phyloP scores from a whole-genome alignment of 2,329 filamentous ascomycete genomes.

The Aureobasidium subglaciale region DNA sequence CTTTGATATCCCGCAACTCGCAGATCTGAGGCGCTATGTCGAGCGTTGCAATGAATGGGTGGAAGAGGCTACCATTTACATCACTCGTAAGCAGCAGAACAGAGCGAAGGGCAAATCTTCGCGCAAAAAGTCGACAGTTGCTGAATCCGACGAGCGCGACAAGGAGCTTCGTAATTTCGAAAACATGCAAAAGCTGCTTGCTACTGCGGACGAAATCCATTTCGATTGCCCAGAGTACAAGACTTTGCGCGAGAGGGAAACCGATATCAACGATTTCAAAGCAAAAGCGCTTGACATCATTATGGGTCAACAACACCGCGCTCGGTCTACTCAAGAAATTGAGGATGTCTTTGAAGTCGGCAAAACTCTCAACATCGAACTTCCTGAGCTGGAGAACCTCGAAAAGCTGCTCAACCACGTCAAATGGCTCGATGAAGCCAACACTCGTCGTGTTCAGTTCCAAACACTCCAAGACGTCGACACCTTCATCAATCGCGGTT shows the following conservation, averaged over 20 bases:
- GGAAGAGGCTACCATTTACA: slow-evolving; percentile 93
- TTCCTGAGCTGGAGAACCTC: slow-evolving; percentile 77
- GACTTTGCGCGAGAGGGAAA: slow-evolving; percentile 75
- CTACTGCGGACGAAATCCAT: slow-evolving; percentile 75
- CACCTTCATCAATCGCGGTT: slow-evolving; percentile 69
- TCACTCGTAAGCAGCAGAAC: slow-evolving; percentile 94
- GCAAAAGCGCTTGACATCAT: slow-evolving; percentile 81
- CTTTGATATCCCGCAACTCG: slow-evolving; percentile 75
- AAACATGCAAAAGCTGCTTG: slow-evolving; percentile 78
- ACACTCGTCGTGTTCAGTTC: slow-evolving; percentile 47
- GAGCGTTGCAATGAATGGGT: slow-evolving; percentile 97
- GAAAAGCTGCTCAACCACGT: slow-evolving; percentile 75
- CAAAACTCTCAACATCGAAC: slow-evolving; percentile 81
- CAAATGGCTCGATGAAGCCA: slow-evolving; percentile 79
- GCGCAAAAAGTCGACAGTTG: slow-evolving; percentile 56
- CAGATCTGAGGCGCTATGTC: slow-evolving; percentile 79
- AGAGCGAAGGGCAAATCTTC: slow-evolving; percentile 87
- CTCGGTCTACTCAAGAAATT: slow-evolving; percentile 63
- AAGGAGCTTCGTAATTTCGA: slow-evolving; percentile 81
- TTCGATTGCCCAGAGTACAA: slow-evolving; percentile 91
- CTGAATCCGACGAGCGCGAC: slow-evolving; percentile 76
- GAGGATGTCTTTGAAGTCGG: slow-evolving; percentile 89
- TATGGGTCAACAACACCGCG: slow-evolving; percentile 66
- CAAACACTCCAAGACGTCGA: slow-evolving; percentile 72
- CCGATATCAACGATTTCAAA: slow-evolving; percentile 76